Percentiles rank a stretch among this genome's conserved stretches.
phyloP scores from a whole-genome alignment of 2,329 filamentous ascomycete genomes.

The Sporothrix humicola region DNA sequence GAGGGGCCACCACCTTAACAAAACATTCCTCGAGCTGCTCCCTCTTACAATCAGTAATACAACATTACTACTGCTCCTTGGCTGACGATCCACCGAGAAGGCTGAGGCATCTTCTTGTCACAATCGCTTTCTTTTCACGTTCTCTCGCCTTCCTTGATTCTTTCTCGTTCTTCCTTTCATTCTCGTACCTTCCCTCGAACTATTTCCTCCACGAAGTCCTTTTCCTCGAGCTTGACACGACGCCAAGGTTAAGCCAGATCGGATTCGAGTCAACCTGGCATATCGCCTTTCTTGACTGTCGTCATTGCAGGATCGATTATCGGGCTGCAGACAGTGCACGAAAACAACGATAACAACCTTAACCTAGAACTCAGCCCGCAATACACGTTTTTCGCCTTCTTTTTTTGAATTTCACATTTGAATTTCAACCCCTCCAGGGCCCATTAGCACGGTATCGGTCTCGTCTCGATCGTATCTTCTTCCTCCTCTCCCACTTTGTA shows the following conservation, averaged over 20 bases:
- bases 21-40: not conserved
- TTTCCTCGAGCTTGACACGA: not conserved
- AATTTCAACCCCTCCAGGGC: not conserved
- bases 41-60: not conserved
- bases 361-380: too few species aligned
- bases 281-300: not conserved
- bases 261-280: not conserved
- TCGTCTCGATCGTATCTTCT: not conserved
- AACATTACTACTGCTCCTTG: not conserved
- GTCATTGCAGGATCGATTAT: constrained; percentile 3
- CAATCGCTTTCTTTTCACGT: too few species aligned
- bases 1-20: not conserved
- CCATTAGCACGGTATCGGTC: not conserved
- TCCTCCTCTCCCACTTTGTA: not conserved
- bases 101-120: constrained; percentile 9
- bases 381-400: too few species aligned
- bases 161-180: not conserved
- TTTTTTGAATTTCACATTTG: not conserved
- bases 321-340: not conserved
- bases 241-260: too few species aligned
- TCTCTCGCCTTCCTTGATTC: not conserved
- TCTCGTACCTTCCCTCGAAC: not conserved
- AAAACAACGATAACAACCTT: not conserved
- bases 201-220: not conserved
- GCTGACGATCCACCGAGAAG: constrained; percentile 2